Evolutionary conservation across 164 flowering plant genomes (phyloP), one percentile per base, ranked within the genome.

Genomic region (Berberis thunbergii): DNA sequence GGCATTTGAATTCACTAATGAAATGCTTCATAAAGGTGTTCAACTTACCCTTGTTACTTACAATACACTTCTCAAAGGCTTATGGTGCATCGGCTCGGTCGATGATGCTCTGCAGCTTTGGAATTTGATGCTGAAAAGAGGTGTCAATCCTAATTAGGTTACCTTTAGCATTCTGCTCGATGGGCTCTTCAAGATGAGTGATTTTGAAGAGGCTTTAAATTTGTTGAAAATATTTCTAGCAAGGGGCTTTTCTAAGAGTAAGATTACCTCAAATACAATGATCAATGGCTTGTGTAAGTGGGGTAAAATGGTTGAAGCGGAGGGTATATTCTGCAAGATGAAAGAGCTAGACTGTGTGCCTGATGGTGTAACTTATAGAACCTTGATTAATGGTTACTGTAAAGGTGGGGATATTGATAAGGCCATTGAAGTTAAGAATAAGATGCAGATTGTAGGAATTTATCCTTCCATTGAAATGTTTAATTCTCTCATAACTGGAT

Each of bases 41-140:
- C 58, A 78, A 66, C 89, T 84, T 2, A 76, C 80, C 65, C 76
- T 72, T 65, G 70, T 88, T 41, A 87, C 91, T 26, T 87, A 86
- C 70, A 93, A 93, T 73, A 83, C 83, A 65, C 83, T 93, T 60
- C 76, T 93, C 39, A 93, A 90, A 73, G 92, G 97, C 53, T 73
- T 93, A 26, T 82, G 78, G 72, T 70, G 67, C 49, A 62, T 50
- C 2, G 85, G 86, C 63, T 67, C 79, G 48, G 65, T 82, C 53
- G 73, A 72, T 60, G 92, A 87, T 74, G 88, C 88, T 64, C 59
- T 84, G 70, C 60, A 68, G 48, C 84, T 90, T 53, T 90, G 96
- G 96, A 57, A 61, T 45, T 62, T 81, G 77, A 87, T 94, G 95
- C 67, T 77, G 59, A 70, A 81, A 67, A 82, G 92, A 72, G 87